A percentile compares a stretch with the other conserved stretches of the same genome.
These are phyloP conservation scores for Simplicillium aogashimaense DNA, from an alignment of 2,329 filamentous ascomycete species.

Conservation along the genomic window DNA sequence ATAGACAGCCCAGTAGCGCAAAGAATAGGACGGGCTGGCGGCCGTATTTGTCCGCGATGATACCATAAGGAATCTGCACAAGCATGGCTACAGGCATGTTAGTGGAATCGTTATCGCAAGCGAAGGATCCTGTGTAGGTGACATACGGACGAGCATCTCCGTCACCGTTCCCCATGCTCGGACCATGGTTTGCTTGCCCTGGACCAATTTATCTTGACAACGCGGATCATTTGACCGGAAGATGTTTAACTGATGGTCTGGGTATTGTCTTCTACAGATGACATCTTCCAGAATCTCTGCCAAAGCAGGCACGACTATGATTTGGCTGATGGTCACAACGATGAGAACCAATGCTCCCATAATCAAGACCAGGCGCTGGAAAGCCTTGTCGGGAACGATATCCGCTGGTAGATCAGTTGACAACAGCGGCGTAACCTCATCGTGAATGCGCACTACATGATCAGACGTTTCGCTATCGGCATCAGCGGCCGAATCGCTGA, in stretches of 20 bases:
- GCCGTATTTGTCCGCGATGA: slow-evolving; percentile 36
- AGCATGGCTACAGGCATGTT: slow-evolving; percentile 20
- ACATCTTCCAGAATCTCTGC: slow-evolving; percentile 43
- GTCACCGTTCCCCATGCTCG: slow-evolving; percentile 34
- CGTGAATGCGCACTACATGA: neutral
- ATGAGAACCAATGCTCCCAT: slow-evolving; percentile 29
- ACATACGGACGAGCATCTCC: slow-evolving; percentile 34
- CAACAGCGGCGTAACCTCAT: slow-evolving; percentile 9
- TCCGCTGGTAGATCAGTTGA: slow-evolving; percentile 8
- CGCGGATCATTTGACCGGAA: slow-evolving; percentile 23
- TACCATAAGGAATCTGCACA: slow-evolving; percentile 33
- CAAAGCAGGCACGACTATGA: slow-evolving; percentile 27
- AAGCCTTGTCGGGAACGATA: slow-evolving; percentile 13
- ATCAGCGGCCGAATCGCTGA: no score
- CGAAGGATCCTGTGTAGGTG: neutral
- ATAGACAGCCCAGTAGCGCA: slow-evolving; percentile 18
- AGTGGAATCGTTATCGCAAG: neutral
- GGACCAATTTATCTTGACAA: slow-evolving; percentile 40
- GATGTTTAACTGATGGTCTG: slow-evolving; percentile 22
- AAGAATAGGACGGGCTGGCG: slow-evolving; percentile 29
- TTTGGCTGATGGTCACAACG: slow-evolving; percentile 30
- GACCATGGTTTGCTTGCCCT: slow-evolving; percentile 40
- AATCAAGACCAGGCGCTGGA: slow-evolving; percentile 18
- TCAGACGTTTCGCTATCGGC: no score
- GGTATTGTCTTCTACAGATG: slow-evolving; percentile 39